Conservation (phyloP, 176 grass and related monocot species). For the Pontederia paniculata region DNA sequence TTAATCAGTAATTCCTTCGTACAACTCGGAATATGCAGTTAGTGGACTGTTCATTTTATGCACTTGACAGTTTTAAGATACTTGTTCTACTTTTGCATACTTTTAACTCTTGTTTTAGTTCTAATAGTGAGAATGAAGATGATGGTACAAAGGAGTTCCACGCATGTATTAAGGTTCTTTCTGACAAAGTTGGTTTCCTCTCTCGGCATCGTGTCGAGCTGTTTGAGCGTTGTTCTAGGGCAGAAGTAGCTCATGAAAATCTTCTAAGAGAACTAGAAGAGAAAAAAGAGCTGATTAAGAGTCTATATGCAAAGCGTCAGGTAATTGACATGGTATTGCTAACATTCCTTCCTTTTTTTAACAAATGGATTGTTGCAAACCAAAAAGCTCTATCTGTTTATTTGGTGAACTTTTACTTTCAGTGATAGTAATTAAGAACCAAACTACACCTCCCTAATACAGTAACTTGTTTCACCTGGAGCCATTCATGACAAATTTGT, state of each 20-base stretch:
- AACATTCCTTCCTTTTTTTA: too few species aligned
- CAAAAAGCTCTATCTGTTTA: too few species aligned
- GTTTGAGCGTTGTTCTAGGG: conserved; percentile 34
- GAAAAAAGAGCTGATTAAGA: conserved; percentile 50
- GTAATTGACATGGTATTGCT: background rate
- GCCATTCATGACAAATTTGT: too few species aligned
- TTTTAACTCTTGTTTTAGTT: conserved; percentile 30
- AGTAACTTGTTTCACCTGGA: too few species aligned
- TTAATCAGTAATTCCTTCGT: too few species aligned
- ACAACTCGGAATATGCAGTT: too few species aligned
- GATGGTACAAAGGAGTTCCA: conserved; percentile 67
- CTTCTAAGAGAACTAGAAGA: conserved; percentile 70
- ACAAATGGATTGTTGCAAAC: too few species aligned
- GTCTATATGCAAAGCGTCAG: conserved; percentile 69
- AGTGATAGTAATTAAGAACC: too few species aligned
- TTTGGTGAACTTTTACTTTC: too few species aligned
- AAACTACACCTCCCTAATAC: too few species aligned
- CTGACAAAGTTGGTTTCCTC: conserved; percentile 58
- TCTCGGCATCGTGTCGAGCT: conserved; percentile 44
- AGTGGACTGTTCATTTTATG: too few species aligned
- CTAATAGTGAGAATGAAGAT: conserved; percentile 77
- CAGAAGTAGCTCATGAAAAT: conserved; percentile 40
- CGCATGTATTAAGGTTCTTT: conserved; percentile 75
- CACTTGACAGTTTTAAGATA: too few species aligned
- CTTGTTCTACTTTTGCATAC: background rate